Percentiles rank a stretch among this genome's conserved stretches.
Conservation (phyloP, 495 filamentous ascomycete genomes). For the Collariella sp. region DNA sequence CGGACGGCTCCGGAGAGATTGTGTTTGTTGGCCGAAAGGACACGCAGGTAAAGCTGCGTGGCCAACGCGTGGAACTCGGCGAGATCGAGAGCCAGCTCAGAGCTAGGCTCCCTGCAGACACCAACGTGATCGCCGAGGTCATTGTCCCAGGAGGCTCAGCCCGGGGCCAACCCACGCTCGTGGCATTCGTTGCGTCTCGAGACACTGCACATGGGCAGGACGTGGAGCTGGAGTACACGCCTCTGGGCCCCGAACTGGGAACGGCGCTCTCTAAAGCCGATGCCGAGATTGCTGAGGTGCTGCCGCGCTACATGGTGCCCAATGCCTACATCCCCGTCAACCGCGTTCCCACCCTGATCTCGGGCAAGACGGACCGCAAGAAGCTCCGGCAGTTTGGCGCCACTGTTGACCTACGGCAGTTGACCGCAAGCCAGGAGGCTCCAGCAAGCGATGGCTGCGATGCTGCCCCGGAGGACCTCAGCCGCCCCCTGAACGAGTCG, state of each 20-base stretch:
- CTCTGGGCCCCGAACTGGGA: slow-evolving; percentile 1
- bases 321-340: slow-evolving; percentile 28
- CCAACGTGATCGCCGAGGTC: slow-evolving; percentile 30
- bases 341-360: slow-evolving; percentile 33
- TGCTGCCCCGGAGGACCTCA: neutral
- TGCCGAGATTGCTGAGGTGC: slow-evolving; percentile 20
- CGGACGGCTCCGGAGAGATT: slow-evolving; percentile 37
- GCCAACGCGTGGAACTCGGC: slow-evolving; percentile 32
- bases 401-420: slow-evolving; percentile 9
- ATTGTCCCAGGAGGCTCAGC: slow-evolving; percentile 31
- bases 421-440: neutral
- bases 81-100: slow-evolving; percentile 30
- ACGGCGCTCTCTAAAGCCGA: slow-evolving; percentile 6
- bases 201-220: neutral
- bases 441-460: neutral
- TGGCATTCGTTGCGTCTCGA: slow-evolving; percentile 18
- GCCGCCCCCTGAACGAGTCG: slow-evolving; percentile 5
- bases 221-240: neutral
- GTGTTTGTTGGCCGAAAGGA: slow-evolving; percentile 30
- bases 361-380: slow-evolving; percentile 46
- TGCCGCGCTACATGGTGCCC: slow-evolving; percentile 50
- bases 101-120: slow-evolving; percentile 7
- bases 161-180: slow-evolving; percentile 24
- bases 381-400: slow-evolving; percentile 26
- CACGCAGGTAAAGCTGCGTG: slow-evolving; percentile 33